These are phyloP conservation scores for Helotiales sp. DNA, from an alignment of 2,329 filamentous ascomycete genomes.

Conservation along the genomic window DNA sequence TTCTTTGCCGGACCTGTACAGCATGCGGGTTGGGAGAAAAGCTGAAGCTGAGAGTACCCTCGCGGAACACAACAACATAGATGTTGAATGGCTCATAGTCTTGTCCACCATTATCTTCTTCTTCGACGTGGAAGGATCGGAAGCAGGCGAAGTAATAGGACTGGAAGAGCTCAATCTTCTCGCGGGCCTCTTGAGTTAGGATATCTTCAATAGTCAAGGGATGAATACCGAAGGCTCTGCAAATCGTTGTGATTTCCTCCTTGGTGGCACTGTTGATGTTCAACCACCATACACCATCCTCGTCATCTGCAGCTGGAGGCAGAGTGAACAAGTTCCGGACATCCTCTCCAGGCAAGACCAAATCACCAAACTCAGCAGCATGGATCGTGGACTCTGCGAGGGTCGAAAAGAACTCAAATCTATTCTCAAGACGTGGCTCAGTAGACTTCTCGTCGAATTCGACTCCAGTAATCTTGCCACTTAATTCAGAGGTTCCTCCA, in stretches of 20 bases:
- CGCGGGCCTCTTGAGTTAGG: slow-evolving; percentile 89
- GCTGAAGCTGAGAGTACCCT: slow-evolving; percentile 93
- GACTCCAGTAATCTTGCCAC: slow-evolving; percentile 52
- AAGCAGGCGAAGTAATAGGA: slow-evolving; percentile 99
- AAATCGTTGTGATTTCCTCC: slow-evolving; percentile 85
- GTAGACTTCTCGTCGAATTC: slow-evolving; percentile 24
- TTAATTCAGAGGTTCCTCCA: slow-evolving; percentile 47
- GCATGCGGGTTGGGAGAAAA: slow-evolving; percentile 88
- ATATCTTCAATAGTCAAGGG: slow-evolving; percentile 97
- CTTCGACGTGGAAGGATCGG: slow-evolving; percentile 82
- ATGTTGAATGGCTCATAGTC: slow-evolving; percentile 96
- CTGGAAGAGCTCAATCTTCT: slow-evolving; percentile 97
- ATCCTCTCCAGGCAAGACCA: slow-evolving; percentile 87
- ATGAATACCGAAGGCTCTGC: slow-evolving; percentile 94
- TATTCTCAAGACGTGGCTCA: slow-evolving; percentile 50
- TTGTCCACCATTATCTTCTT: slow-evolving; percentile 72
- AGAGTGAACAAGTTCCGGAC: slow-evolving; percentile 84
- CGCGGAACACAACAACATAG: slow-evolving; percentile 95
- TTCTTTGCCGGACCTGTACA: slow-evolving; percentile 86
- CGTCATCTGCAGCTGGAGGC: slow-evolving; percentile 65
- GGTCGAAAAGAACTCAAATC: slow-evolving; percentile 97
- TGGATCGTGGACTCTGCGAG: slow-evolving; percentile 93
- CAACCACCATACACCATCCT: slow-evolving; percentile 95
- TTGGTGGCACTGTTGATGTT: slow-evolving; percentile 90
- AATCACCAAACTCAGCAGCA: slow-evolving; percentile 83